Conservation (phyloP, 441 rosid species). For the Syzygium syzygioides region DNA sequence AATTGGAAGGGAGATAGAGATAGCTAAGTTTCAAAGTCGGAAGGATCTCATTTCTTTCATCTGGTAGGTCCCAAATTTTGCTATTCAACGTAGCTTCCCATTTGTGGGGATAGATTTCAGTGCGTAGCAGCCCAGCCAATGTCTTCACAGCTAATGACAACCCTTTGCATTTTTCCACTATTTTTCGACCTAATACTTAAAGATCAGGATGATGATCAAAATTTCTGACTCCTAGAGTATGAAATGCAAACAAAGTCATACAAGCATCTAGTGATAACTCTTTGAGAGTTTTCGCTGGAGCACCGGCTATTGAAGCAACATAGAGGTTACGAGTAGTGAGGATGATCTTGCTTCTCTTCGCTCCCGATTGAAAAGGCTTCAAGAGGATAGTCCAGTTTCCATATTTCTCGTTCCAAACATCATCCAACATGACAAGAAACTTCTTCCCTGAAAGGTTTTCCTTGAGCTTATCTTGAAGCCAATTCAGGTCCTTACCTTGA, state of each 20-base stretch:
- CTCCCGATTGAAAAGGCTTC: not conserved
- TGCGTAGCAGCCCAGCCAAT: not conserved
- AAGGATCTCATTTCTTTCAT: not conserved
- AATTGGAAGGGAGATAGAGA: not conserved
- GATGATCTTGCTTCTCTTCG: not conserved
- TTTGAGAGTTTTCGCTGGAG: not conserved
- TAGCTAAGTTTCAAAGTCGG: not conserved
- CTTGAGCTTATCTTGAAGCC: not conserved
- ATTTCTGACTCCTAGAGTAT: not conserved
- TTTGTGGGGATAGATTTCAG: fast-evolving
- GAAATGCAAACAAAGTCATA: not conserved
- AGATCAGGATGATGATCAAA: not conserved
- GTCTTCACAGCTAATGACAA: not conserved
- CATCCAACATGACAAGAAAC: not conserved
- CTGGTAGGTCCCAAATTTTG: not conserved
- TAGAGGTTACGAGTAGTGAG: not conserved
- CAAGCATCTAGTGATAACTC: not conserved
- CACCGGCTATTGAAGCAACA: fast-evolving
- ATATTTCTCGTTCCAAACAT: not conserved
- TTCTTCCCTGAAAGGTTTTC: not conserved
- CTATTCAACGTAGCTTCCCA: not conserved
- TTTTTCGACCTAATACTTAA: not conserved
- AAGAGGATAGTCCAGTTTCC: not conserved
- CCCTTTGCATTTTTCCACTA: not conserved
- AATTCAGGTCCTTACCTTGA: not conserved